Base-by-base conservation (phyloP, 2,329 filamentous ascomycete species). In the Seiridium cupressi region DNA sequence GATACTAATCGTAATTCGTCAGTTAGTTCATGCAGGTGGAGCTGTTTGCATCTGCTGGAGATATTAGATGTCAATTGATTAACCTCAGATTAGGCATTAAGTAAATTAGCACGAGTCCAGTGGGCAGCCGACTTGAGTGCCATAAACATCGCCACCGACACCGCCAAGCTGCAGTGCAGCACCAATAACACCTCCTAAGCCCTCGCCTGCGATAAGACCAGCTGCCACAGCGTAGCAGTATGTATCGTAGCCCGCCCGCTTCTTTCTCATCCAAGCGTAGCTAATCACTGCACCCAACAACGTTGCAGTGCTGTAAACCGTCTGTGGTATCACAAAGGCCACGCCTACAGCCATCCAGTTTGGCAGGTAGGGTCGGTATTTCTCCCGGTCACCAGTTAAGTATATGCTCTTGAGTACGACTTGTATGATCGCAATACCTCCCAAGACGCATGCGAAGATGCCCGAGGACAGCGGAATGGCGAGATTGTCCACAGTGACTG, bases 291-390 rank as follows among this genome's bases (percentile, higher is more conserved):
- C 79, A 10, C 86, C 86, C 32, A 86, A 79, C 55, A 82, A 72
- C 73, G 85, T 84, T n/a, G 86, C 84, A 10, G 80, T 84, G 32
- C 80, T 80, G 72, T 86, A 86, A 47, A 81, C 76, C 1, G 84
- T 84, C 57, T 80, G 79, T 1, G 83, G 81, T 26, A 87, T 72
- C 46, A 86, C 80, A 66, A 87, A 87, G 2, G 84, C 81, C 40
- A 88, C 75, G 11, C 81, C 83, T 44, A 88, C 78, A 59, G 82
- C 84, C 72, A 84, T 85, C 81, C 85, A 85, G 77, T 88, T 88
- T 60, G 85, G 85, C 62, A 86, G 79, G 69, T 81, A 87, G 32
- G 73, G 72, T 49, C 80, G 76, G 68, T 82, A 81, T 76, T 84
- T 85, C 63, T 82, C 84, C 59, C 79, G 77, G 44, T 51, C 34